phyloP scores from a whole-genome alignment of 2,329 filamentous ascomycete species.

The Domatiomyces catenatus region DNA sequence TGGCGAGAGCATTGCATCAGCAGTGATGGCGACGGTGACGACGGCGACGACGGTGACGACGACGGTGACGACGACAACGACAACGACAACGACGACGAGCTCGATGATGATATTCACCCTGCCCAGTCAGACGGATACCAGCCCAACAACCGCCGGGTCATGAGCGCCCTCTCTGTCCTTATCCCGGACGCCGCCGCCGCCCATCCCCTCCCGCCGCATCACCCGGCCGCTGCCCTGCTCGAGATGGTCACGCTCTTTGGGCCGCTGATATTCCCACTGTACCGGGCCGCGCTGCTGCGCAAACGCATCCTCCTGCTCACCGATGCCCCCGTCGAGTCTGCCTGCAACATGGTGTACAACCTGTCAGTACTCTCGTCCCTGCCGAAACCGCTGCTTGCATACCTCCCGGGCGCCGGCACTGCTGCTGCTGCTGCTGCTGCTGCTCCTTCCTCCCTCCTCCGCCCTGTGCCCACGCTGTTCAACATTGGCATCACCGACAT shows the following conservation, averaged over 20 bases:
- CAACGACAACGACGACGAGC: background rate
- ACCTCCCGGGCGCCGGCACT: slow-evolving; percentile 49
- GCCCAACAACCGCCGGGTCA: slow-evolving; percentile 21
- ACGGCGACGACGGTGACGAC: background rate
- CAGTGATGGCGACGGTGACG: background rate
- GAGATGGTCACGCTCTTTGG: slow-evolving; percentile 70
- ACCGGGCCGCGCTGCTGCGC: slow-evolving; percentile 69
- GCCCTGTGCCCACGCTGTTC: slow-evolving; percentile 50
- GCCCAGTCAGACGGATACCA: slow-evolving; percentile 18
- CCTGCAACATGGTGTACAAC: slow-evolving; percentile 93
- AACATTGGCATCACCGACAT: slow-evolving; percentile 90
- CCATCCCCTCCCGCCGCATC: slow-evolving; percentile 56
- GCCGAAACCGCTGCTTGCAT: slow-evolving; percentile 54
- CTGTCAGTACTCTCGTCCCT: slow-evolving; percentile 87
- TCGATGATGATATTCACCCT: background rate
- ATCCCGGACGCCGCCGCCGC: slow-evolving; percentile 22
- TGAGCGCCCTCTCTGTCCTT: slow-evolving; percentile 28
- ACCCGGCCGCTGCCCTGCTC: slow-evolving; percentile 73
- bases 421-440: slow-evolving; percentile 46
- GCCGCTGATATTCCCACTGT: slow-evolving; percentile 79
- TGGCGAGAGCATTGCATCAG: slow-evolving; percentile 50
- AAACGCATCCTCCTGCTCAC: slow-evolving; percentile 80
- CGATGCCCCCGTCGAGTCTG: slow-evolving; percentile 67
- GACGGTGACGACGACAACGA: background rate
- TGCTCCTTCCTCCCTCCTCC: slow-evolving; percentile 44